Percentiles rank a stretch among this genome's conserved stretches.
phyloP scores from a whole-genome alignment of 2,329 filamentous ascomycete genomes.

The Bipolaris cookei region DNA sequence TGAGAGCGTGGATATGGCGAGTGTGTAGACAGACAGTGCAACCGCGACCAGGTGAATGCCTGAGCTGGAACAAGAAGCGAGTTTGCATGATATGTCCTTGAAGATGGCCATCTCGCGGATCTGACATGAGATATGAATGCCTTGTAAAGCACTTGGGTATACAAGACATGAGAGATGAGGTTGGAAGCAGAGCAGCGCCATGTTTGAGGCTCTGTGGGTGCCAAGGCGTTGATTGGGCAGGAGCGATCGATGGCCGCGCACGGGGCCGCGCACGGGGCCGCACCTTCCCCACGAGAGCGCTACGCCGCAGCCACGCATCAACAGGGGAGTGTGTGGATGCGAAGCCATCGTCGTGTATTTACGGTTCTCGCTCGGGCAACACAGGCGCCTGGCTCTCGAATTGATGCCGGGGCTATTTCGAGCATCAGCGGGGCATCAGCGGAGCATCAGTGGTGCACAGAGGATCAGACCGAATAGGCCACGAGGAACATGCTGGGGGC shows the following conservation, averaged over 20 bases:
- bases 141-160: background rate
- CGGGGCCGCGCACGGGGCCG: background rate
- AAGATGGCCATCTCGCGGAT: background rate
- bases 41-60: background rate
- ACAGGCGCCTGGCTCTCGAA: background rate
- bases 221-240: constrained; percentile 37
- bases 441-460: background rate
- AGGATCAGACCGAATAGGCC: background rate
- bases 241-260: constrained; percentile 14
- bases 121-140: background rate
- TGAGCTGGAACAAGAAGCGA: background rate
- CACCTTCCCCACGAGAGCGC: constrained; percentile 29
- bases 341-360: background rate
- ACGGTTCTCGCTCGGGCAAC: background rate
- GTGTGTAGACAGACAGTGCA: background rate
- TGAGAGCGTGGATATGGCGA: background rate
- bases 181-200: constrained; percentile 24
- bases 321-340: constrained; percentile 4
- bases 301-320: constrained; percentile 39
- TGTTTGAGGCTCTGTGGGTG: constrained; percentile 31
- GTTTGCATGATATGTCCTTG: background rate
- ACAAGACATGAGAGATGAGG: constrained; percentile 21
- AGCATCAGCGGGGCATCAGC: background rate
- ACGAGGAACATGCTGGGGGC: background rate
- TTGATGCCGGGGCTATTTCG: background rate